Evolutionary conservation across 1,139 yeast genomes (phyloP), one percentile per base, ranked within the genome.

Genomic region (Pichia inconspicua): DNA sequence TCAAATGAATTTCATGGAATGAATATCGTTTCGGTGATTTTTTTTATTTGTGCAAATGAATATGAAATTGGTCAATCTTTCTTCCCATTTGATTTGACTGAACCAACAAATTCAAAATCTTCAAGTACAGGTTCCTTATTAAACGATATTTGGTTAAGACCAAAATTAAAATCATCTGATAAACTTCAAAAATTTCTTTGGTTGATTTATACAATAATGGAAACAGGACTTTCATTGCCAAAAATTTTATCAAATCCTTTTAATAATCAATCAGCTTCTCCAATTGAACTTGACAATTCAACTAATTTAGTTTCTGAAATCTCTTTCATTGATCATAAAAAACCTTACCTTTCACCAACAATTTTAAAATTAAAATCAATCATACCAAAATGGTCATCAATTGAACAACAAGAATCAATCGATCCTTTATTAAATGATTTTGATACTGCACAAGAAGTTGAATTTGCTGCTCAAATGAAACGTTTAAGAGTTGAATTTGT

Each of bases 191-290:
- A 92, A 34, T 82, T 92, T 57, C 66, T 92, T 52, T 92, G 97
- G 97, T 67, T 92, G 40, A 64, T 87, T 51, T 88, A 87, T 69
- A 75, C 88, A 3, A 85, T 84, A 59, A 68, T 85, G 54, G 96
- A 92, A 61, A 84, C 96, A 0, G 73, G 75, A 51, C 71, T 84
- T 54, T 65, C 74, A 0, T 68, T 72, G 1, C 80, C 74, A 36
- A 78, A 77, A 50, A 64, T 88, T 22, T 65, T 66, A 3, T 49
- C 59, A 2, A 85, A 85, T 57, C 92, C 96, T 3, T 89, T 87
- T 48, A 62, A 62, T 28, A 43, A 39, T 1, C 37, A 42, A 12
- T 36, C 37, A 22, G 37, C 11, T 25, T 17, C n/a, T 14, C 28
- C 25, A 8, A 12, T 28, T 19, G 19, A 44, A 7, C 15, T 49